A percentile compares a stretch with the other conserved stretches of the same genome.
Evolutionary conservation across 176 grass and related monocot genomes (phyloP).

Genomic region (Zea luxurians): DNA sequence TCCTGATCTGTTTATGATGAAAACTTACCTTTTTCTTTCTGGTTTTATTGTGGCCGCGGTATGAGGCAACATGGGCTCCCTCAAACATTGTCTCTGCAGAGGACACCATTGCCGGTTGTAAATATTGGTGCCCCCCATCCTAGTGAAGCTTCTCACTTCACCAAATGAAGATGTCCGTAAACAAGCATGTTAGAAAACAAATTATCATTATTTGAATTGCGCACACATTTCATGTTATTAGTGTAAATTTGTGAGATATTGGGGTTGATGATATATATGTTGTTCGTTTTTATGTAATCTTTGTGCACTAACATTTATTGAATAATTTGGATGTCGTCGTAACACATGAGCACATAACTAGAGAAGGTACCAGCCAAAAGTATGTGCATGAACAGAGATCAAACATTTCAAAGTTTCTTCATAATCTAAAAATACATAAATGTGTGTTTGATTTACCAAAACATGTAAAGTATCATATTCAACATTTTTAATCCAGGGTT

Average conservation of each 20-base stretch:
- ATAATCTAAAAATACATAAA: background rate
- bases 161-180: constrained; percentile 53
- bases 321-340: too few relatives aligned
- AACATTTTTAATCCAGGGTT: background rate
- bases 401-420: constrained; percentile 19
- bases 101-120: constrained; percentile 51
- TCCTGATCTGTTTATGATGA: background rate
- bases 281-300: too few relatives aligned
- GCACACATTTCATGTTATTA: background rate
- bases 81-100: constrained; percentile 60
- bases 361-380: constrained; percentile 26
- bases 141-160: constrained; percentile 62
- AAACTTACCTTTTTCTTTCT: background rate
- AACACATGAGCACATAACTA: too few relatives aligned
- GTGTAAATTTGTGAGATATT: too few relatives aligned
- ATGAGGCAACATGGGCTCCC: constrained; percentile 68
- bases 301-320: too few relatives aligned
- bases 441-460: background rate
- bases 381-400: background rate
- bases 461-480: background rate
- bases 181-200: constrained; percentile 44
- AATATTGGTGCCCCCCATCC: constrained; percentile 54
- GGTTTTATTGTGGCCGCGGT: constrained; percentile 41
- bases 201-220: background rate
- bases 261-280: too few relatives aligned